These are phyloP conservation scores for Vanrija humicola DNA, from an alignment of 1,284 basidiomycete genomes.

Conservation along the genomic window DNA sequence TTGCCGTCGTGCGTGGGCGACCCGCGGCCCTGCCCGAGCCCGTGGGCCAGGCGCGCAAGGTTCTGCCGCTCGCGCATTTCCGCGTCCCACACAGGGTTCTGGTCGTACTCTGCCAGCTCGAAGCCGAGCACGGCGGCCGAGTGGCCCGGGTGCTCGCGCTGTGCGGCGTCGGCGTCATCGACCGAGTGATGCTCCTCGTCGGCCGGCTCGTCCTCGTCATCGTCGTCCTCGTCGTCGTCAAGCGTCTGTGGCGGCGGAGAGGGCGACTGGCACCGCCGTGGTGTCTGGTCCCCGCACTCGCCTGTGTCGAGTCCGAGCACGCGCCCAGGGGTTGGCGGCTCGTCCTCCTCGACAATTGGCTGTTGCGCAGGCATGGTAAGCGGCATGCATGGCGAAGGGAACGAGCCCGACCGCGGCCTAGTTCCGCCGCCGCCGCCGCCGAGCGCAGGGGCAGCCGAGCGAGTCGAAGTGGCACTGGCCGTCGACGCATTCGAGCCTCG, in stretches of 20 bases:
- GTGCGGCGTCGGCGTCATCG: constrained; percentile 2
- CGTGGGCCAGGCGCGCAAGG: neutral
- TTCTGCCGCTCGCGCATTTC: too few species aligned
- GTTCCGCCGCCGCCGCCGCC: neutral
- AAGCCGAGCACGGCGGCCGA: constrained; percentile 12
- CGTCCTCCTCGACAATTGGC: constrained; percentile 8
- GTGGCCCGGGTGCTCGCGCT: neutral
- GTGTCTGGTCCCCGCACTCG: constrained; percentile 11
- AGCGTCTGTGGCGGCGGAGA: constrained; percentile 5
- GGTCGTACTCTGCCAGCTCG: constrained; percentile 6
- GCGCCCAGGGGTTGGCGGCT: neutral
- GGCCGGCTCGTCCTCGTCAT: neutral
- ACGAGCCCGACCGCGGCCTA: constrained; percentile 4
- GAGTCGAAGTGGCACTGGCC: neutral
- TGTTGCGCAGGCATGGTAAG: neutral
- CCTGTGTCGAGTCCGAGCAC: neutral
- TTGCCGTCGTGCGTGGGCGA: neutral
- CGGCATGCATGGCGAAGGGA: neutral
- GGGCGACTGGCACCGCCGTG: constrained; percentile 10
- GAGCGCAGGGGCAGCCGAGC: neutral
- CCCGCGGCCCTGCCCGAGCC: neutral
- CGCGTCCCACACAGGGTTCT: constrained; percentile 4
- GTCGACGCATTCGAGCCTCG: constrained; percentile 12
- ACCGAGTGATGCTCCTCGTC: neutral
- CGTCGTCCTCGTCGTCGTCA: neutral